A percentile compares a stretch with the other conserved stretches of the same genome.
These are phyloP conservation scores for Brassica incana DNA, from an alignment of 345 rosid genomes.

Conservation along the genomic window DNA sequence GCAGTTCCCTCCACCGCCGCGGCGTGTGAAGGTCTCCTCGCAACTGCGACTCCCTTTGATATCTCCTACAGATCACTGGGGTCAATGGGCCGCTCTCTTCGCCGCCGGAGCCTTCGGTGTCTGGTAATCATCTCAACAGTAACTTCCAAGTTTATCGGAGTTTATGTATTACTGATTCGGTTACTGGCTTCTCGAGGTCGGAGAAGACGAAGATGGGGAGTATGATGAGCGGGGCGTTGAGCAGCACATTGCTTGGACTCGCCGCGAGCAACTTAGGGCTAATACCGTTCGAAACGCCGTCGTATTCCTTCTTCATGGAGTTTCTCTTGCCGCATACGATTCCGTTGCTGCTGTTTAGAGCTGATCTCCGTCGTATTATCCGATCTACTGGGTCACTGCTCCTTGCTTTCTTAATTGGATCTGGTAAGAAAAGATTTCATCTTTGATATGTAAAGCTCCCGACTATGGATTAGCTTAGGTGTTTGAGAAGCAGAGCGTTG, in stretches of 20 bases:
- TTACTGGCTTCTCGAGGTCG: conserved; percentile 46
- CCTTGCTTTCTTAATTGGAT: conserved; percentile 74
- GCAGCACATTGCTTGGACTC: conserved; percentile 76
- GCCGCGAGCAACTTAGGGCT: conserved; percentile 78
- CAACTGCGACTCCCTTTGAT: conserved; percentile 55
- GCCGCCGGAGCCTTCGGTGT: conserved; percentile 85
- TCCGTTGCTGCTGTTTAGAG: conserved; percentile 74
- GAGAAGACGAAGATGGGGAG: conserved; percentile 79
- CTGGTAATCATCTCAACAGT: conserved; percentile 46
- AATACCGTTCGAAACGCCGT: conserved; percentile 60
- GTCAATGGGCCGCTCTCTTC: conserved; percentile 75
- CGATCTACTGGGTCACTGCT: conserved; percentile 67
- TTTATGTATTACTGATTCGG: neutral
- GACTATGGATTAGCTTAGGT: neutral
- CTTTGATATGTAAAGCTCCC: neutral
- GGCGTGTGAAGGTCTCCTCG: conserved; percentile 41
- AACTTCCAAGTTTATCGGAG: neutral
- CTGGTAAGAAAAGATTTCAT: conserved; percentile 42
- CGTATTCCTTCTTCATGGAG: conserved; percentile 60
- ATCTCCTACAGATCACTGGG: conserved; percentile 75
- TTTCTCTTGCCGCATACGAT: conserved; percentile 71
- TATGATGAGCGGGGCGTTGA: conserved; percentile 71
- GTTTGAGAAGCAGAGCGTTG: conserved; percentile 9
- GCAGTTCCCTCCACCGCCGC: neutral
- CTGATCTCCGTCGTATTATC: conserved; percentile 66